Conservation (phyloP, 2,329 filamentous ascomycete species). For the Myriosclerotinia duriaeana region DNA sequence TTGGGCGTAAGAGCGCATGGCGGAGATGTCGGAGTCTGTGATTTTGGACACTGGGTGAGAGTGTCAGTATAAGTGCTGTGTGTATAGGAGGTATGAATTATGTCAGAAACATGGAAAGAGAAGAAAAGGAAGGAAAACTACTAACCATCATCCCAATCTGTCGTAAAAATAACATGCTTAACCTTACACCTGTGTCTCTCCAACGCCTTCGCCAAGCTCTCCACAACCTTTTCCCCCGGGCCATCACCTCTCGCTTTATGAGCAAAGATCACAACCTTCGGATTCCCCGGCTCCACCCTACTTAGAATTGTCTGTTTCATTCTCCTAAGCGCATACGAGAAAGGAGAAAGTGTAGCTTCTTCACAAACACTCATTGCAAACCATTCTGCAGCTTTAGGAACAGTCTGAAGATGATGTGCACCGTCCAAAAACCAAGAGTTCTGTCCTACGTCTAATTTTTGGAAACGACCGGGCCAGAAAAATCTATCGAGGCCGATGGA, state of each 20-base stretch:
- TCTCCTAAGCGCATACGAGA: slow-evolving; percentile 17
- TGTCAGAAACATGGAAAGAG: accelerated
- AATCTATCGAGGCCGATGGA: slow-evolving; percentile 66
- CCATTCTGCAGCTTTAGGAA: slow-evolving; percentile 77
- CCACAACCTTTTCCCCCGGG: slow-evolving; percentile 6
- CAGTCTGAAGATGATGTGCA: slow-evolving; percentile 63
- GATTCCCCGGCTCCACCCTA: slow-evolving; percentile 1
- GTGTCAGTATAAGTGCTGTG: background rate
- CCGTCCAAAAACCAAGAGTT: slow-evolving; percentile 36
- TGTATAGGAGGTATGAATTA: accelerated
- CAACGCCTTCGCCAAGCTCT: slow-evolving; percentile 25
- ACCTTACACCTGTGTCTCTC: slow-evolving; percentile 22
- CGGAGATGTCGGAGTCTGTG: slow-evolving; percentile 17
- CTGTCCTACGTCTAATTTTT: slow-evolving; percentile 51
- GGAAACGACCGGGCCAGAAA: slow-evolving; percentile 76
- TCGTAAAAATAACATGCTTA: slow-evolving; percentile 31
- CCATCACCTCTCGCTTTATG: slow-evolving; percentile 24
- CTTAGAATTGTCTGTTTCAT: background rate
- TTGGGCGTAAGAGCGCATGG: slow-evolving; percentile 25
- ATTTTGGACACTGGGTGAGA: background rate
- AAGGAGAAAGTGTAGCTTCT: slow-evolving; percentile 38
- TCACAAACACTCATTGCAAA: slow-evolving; percentile 52
- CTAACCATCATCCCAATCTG: slow-evolving; percentile 25
- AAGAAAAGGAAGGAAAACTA: background rate
- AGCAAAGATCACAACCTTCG: slow-evolving; percentile 28